Base-by-base conservation (phyloP, 176 grass and related monocot species). In the Zea mays region DNA sequence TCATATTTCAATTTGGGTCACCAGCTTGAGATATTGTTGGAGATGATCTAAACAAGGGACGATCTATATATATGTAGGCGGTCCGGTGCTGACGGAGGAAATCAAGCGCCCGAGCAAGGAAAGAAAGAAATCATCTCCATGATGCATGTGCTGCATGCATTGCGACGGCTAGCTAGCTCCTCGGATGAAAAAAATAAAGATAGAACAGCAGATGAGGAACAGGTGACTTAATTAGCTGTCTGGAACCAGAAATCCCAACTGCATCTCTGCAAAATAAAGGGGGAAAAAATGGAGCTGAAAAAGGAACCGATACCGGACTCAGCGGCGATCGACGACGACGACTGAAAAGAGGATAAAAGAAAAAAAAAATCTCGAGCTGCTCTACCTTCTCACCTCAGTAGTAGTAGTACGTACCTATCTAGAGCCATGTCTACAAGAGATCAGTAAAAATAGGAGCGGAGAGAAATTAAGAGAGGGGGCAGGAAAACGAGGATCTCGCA, bases 81-180 rank as follows among this genome's bases (percentile, higher is more conserved):
- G 27, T 27, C 1, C 27, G 27, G 27, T 27, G 27, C 27, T 27
- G 27, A 27, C 1, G 27, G 27, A 27, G 42, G 35, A 74, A 72
- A 71, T 84, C 82, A 55, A 55, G 42, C 47, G 21, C 27, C 0
- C 66, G 6, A 43, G 6, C 8, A 3, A n/a, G 34, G 27, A 27
- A 27, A 27, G 76, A 85, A 75, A 13, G 36, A 45, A 75, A 81
- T 63, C 10, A 38, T 27, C 27, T 44, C 15, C 13, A 36, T 38
- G 17, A 68, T 75, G 47, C 49, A 15, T 27, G 27, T 27, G 17
- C 51, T 43, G 57, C 52, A 50, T 51, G 1, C 44, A 14, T 51
- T n/a, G 50, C 61, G 43, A 45, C 43, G 27, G 27, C 27, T 27
- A 12, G 61, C 61, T 43, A 17, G 33, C 8, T 27, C 27, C 27